phyloP scores from a whole-genome alignment of 1,284 basidiomycete species.

The Ganoderma sinense region DNA sequence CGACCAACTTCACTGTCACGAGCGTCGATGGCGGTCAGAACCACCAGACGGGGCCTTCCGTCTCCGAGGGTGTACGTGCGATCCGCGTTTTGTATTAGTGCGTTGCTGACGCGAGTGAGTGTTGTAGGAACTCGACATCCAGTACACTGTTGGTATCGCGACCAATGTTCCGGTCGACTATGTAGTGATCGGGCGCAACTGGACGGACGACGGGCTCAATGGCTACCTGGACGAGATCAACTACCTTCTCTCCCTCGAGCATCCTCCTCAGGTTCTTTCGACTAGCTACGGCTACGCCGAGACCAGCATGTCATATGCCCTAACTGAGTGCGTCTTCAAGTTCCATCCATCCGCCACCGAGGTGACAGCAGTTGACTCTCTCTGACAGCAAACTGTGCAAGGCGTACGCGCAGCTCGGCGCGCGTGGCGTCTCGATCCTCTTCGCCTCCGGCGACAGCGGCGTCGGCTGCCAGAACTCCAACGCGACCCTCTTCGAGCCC shows the following conservation, averaged over 20 bases:
- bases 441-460: constrained; percentile 72
- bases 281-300: constrained; percentile 52
- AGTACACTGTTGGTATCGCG: constrained; percentile 68
- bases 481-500: constrained; percentile 61
- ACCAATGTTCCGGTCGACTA: constrained; percentile 45
- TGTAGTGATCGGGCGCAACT: constrained; percentile 21
- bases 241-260: constrained; percentile 50
- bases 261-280: constrained; percentile 64
- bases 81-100: constrained; percentile 49
- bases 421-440: constrained; percentile 64
- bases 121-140: constrained; percentile 60
- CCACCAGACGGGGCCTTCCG: constrained; percentile 43
- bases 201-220: constrained; percentile 19
- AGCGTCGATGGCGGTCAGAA: constrained; percentile 56
- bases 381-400: constrained; percentile 28
- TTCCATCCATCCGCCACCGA: neutral
- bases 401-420: constrained; percentile 52
- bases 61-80: constrained; percentile 55
- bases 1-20: constrained; percentile 42
- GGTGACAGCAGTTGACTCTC: neutral
- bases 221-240: constrained; percentile 23
- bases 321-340: constrained; percentile 28
- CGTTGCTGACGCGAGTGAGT: neutral
- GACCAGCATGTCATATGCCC: constrained; percentile 33
- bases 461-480: constrained; percentile 61